A percentile compares a stretch with the other conserved stretches of the same genome.
These are phyloP conservation scores for Leccinum pachyderme DNA, from an alignment of 1,284 basidiomycete species.

Conservation along the genomic window DNA sequence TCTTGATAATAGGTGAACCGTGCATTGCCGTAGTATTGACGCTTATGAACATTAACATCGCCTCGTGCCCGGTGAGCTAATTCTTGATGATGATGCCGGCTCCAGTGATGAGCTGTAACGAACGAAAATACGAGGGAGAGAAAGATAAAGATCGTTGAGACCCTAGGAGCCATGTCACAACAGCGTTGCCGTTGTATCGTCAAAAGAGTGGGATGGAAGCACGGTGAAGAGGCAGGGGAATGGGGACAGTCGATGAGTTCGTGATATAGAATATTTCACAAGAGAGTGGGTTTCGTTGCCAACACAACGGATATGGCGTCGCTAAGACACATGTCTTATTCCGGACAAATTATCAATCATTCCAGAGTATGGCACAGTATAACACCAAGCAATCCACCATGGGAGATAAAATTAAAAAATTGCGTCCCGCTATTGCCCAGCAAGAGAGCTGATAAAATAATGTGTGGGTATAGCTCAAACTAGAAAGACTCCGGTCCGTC, in stretches of 20 bases:
- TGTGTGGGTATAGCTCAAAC: constrained; percentile 30
- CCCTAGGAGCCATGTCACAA: constrained; percentile 15
- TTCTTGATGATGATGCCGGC: constrained; percentile 40
- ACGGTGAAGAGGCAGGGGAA: constrained; percentile 10
- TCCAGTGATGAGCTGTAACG: constrained; percentile 35
- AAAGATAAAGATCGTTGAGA: constrained; percentile 20
- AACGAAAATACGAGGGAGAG: constrained; percentile 38
- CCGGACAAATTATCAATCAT: background rate
- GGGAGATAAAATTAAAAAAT: constrained; percentile 6
- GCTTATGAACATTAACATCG: constrained; percentile 39
- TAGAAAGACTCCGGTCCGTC: constrained; percentile 22
- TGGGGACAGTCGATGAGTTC: background rate
- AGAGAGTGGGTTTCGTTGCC: constrained; percentile 13
- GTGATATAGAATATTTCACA: background rate
- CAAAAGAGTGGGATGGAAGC: constrained; percentile 24
- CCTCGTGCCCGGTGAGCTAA: constrained; percentile 43
- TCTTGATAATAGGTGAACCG: constrained; percentile 55
- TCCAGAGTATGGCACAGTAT: constrained; percentile 14
- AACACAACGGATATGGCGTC: background rate
- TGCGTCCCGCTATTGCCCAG: background rate
- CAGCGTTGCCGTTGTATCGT: constrained; percentile 1
- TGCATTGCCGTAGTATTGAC: constrained; percentile 29
- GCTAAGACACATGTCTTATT: constrained; percentile 6
- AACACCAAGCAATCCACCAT: constrained; percentile 15
- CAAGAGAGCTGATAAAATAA: background rate